A percentile compares a stretch with the other conserved stretches of the same genome.
Evolutionary conservation across 2,329 filamentous ascomycete genomes (phyloP).

Genomic region (Magnaporthales sp.): DNA sequence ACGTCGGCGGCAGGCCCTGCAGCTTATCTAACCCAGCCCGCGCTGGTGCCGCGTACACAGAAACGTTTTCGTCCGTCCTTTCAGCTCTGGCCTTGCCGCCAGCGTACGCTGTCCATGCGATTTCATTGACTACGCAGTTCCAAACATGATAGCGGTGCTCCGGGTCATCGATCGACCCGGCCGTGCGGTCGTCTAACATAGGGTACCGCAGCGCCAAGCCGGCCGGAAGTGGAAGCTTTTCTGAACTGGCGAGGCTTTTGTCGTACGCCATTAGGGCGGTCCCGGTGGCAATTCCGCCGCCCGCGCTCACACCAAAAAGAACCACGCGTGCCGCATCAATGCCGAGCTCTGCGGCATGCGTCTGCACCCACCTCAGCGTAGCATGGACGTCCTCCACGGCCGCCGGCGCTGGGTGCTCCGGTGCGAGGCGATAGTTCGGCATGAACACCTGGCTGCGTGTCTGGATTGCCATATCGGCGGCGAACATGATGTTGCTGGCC

Average conservation of each 20-base stretch:
- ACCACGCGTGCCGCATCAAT: slow-evolving; percentile 18
- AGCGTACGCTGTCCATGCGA: slow-evolving; percentile 18
- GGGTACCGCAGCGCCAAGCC: slow-evolving; percentile 26
- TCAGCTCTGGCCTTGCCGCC: slow-evolving; percentile 4
- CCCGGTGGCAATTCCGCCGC: slow-evolving; percentile 17
- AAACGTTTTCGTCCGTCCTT: not conserved
- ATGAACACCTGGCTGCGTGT: slow-evolving; percentile 18
- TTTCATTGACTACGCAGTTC: slow-evolving; percentile 13
- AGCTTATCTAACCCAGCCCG: slow-evolving; percentile 12
- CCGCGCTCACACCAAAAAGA: slow-evolving; percentile 17
- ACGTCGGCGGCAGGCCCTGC: slow-evolving; percentile 24
- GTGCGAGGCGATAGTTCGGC: slow-evolving; percentile 40
- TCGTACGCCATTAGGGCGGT: slow-evolving; percentile 31
- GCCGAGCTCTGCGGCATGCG: slow-evolving; percentile 11
- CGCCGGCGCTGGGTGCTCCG: slow-evolving; percentile 35
- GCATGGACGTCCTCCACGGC: slow-evolving; percentile 31
- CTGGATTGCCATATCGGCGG: not conserved
- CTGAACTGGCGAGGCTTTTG: slow-evolving; percentile 9
- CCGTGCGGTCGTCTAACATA: slow-evolving; percentile 27
- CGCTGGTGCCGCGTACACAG: slow-evolving; percentile 16
- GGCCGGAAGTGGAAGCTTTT: slow-evolving; percentile 17
- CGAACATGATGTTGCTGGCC: slow-evolving; percentile 1
- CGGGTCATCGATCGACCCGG: slow-evolving; percentile 8
- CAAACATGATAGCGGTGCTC: slow-evolving; percentile 13
- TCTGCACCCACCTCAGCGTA: slow-evolving; percentile 24